Percentiles rank a stretch among this genome's conserved stretches.
phyloP scores from a whole-genome alignment of 2,329 filamentous ascomycete species.

The Hypocrella siamensis region DNA sequence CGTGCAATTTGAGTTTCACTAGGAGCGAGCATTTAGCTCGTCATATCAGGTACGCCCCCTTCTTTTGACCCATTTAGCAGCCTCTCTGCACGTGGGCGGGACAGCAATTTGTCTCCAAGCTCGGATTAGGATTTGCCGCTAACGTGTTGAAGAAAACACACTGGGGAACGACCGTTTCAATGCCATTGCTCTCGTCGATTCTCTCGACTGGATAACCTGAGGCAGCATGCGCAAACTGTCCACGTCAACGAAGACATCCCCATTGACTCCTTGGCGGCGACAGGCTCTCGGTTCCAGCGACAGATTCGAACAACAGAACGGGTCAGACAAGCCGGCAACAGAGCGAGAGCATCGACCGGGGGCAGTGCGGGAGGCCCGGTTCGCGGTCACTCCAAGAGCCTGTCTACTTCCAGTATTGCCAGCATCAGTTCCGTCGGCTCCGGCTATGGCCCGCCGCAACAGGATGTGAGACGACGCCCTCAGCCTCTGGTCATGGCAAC shows the following conservation, averaged over 20 bases:
- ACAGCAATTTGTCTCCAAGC: neutral
- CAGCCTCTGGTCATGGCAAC: constrained; percentile 71
- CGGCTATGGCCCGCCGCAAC: constrained; percentile 42
- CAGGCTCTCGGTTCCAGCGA: constrained; percentile 79
- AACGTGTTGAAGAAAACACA: constrained; percentile 59
- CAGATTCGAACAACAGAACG: constrained; percentile 72
- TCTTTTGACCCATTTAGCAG: neutral
- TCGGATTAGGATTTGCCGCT: neutral
- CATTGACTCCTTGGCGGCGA: constrained; percentile 80
- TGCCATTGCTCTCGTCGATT: constrained; percentile 91
- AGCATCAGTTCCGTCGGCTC: constrained; percentile 55
- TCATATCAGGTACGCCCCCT: constrained; percentile 59
- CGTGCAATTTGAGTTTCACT: constrained; percentile 88
- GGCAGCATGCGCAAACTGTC: constrained; percentile 94
- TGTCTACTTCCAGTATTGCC: constrained; percentile 76
- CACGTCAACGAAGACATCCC: constrained; percentile 97
- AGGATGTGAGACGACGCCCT: constrained; percentile 56
- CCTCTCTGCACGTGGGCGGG: neutral
- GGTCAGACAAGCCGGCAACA: constrained; percentile 54
- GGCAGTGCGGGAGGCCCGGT: constrained; percentile 56
- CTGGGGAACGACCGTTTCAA: constrained; percentile 88
- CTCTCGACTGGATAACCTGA: constrained; percentile 83
- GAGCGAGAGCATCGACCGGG: constrained; percentile 63
- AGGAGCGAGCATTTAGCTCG: constrained; percentile 88
- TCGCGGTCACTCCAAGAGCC: constrained; percentile 68